A percentile compares a stretch with the other conserved stretches of the same genome.
These are phyloP conservation scores for Fusarium sp. DNA, from an alignment of 2,329 filamentous ascomycete species.

Conservation along the genomic window DNA sequence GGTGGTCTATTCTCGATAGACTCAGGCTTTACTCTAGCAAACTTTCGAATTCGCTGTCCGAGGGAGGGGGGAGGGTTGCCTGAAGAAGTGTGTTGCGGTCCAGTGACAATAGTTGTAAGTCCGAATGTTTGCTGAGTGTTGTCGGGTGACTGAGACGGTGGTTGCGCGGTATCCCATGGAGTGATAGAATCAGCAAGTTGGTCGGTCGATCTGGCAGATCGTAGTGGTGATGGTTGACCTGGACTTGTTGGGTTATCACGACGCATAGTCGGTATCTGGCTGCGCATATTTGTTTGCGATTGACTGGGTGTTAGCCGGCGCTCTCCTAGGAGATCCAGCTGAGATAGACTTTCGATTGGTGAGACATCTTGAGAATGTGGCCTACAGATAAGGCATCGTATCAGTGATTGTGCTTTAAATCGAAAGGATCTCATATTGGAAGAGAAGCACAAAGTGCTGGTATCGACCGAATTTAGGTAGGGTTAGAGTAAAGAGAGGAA, in stretches of 20 bases:
- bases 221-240: slow-evolving; percentile 54
- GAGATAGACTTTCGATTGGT: slow-evolving; percentile 62
- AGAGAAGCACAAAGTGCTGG: not conserved
- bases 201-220: slow-evolving; percentile 53
- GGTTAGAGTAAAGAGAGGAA: not conserved
- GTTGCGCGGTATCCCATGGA: slow-evolving; percentile 40
- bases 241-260: slow-evolving; percentile 63
- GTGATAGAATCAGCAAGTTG: slow-evolving; percentile 34
- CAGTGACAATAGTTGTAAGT: slow-evolving; percentile 47
- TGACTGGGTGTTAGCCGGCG: slow-evolving; percentile 32
- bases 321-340: slow-evolving; percentile 43
- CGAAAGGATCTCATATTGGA: slow-evolving; percentile 29
- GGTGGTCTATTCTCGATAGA: slow-evolving; percentile 63
- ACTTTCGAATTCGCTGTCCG: slow-evolving; percentile 52
- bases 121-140: slow-evolving; percentile 33
- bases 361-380: slow-evolving; percentile 59
- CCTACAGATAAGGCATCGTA: slow-evolving; percentile 46
- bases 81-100: slow-evolving; percentile 37
- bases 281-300: slow-evolving; percentile 46
- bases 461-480: not conserved
- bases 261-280: slow-evolving; percentile 66
- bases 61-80: slow-evolving; percentile 49
- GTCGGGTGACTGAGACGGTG: slow-evolving; percentile 10
- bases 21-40: slow-evolving; percentile 54
- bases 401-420: slow-evolving; percentile 36